These are phyloP conservation scores for Forsythia suspensa DNA, from an alignment of 257 asterid genomes.

Conservation along the genomic window DNA sequence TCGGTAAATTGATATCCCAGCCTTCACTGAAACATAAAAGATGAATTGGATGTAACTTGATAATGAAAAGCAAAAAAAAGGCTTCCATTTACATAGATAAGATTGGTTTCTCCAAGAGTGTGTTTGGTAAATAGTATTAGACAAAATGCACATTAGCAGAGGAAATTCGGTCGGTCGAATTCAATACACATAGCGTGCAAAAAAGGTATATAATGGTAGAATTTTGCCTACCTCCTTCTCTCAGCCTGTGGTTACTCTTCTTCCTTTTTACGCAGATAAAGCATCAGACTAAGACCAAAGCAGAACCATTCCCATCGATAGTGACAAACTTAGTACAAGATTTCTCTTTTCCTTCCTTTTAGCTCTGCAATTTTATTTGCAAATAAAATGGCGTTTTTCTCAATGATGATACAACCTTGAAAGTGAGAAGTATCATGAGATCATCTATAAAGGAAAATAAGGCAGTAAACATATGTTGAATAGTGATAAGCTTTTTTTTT, in stretches of 20 bases:
- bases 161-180: too few species aligned
- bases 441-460: too few species aligned
- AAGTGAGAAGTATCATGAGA: too few species aligned
- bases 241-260: neutral
- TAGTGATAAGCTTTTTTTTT: too few species aligned
- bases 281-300: conserved; percentile 4
- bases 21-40: neutral
- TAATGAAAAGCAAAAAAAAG: neutral
- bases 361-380: neutral
- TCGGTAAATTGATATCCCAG: too few species aligned
- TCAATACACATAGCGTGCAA: too few species aligned
- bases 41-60: neutral
- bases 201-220: neutral
- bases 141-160: too few species aligned
- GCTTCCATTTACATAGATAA: too few species aligned
- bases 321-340: conserved; percentile 1
- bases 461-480: too few species aligned
- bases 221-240: neutral
- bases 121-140: too few species aligned
- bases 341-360: neutral
- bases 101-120: neutral
- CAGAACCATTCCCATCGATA: conserved; percentile 8
- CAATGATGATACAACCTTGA: neutral
- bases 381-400: too few species aligned
- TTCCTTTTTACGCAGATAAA: neutral